Evolutionary conservation across 148 eudicot genomes (phyloP).

Genomic region (Rhododendron ovatum): DNA sequence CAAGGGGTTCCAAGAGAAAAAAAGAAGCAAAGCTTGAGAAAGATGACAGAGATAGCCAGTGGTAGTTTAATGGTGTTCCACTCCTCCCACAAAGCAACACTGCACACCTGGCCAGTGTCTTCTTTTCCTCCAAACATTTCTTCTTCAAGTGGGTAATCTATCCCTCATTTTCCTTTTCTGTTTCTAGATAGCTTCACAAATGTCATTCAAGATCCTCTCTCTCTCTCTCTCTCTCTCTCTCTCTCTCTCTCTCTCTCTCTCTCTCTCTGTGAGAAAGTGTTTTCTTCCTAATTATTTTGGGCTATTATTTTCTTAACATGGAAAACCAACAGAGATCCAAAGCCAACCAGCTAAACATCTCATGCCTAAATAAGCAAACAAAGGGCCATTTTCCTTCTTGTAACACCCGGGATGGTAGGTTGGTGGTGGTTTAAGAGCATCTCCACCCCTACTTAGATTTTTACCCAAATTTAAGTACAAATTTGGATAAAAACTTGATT

Average conservation of each 20-base stretch:
- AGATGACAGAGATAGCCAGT: not conserved
- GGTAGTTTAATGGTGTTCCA: not conserved
- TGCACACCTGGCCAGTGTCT: not conserved
- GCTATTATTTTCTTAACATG: not conserved
- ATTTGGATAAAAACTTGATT: too few relatives aligned
- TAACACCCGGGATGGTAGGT: not conserved
- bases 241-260: too few relatives aligned
- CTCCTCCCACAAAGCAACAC: not conserved
- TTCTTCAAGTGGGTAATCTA: slow-evolving; percentile 7
- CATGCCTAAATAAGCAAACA: not conserved
- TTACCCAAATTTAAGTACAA: too few relatives aligned
- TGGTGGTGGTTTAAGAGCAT: not conserved
- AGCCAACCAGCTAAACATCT: not conserved
- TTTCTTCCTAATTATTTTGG: not conserved
- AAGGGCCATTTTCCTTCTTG: not conserved
- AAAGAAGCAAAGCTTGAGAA: too few relatives aligned
- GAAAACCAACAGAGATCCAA: not conserved
- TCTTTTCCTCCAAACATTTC: not conserved
- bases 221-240: not conserved
- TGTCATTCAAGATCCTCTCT: not conserved
- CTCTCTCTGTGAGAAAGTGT: not conserved
- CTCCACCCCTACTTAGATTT: too few relatives aligned
- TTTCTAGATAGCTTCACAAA: not conserved
- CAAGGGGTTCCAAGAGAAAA: too few relatives aligned
- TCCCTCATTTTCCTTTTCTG: not conserved